These are phyloP conservation scores for Fraxinus nigra DNA, from an alignment of 305 asterid species.

Conservation along the genomic window DNA sequence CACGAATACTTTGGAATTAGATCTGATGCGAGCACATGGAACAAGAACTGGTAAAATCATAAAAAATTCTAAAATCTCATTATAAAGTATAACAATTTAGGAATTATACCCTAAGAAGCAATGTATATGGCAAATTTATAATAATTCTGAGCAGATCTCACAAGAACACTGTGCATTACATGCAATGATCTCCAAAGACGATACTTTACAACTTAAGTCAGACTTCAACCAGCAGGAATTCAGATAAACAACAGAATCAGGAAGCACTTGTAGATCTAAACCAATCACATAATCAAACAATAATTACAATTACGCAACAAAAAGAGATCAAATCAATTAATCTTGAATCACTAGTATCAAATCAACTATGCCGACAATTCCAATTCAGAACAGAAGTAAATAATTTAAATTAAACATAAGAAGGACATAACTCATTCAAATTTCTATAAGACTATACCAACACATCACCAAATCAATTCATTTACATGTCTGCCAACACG, in stretches of 20 bases:
- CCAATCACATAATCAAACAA: slow-evolving; percentile 8
- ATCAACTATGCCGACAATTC: slow-evolving; percentile 10
- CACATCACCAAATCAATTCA: background rate
- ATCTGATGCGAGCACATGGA: background rate
- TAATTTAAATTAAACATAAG: slow-evolving; percentile 14
- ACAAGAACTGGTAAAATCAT: background rate
- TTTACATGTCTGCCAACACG: background rate
- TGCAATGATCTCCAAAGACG: slow-evolving; percentile 18
- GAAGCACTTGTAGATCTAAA: slow-evolving; percentile 22
- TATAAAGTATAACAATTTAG: background rate
- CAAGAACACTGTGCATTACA: slow-evolving; percentile 14
- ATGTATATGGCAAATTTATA: background rate
- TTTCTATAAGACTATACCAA: background rate
- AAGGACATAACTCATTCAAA: background rate
- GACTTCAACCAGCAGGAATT: slow-evolving; percentile 10
- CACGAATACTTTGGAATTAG: background rate
- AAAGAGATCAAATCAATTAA: slow-evolving; percentile 18
- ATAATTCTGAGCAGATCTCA: slow-evolving; percentile 25
- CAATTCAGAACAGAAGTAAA: slow-evolving; percentile 29
- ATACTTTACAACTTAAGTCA: slow-evolving; percentile 12
- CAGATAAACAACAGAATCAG: slow-evolving; percentile 2
- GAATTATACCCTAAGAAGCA: background rate
- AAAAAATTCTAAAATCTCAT: background rate
- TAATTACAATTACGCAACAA: background rate
- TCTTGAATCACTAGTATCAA: slow-evolving; percentile 13